Conservation (phyloP, 345 rosid species). For the Hypericum androsaemum region DNA sequence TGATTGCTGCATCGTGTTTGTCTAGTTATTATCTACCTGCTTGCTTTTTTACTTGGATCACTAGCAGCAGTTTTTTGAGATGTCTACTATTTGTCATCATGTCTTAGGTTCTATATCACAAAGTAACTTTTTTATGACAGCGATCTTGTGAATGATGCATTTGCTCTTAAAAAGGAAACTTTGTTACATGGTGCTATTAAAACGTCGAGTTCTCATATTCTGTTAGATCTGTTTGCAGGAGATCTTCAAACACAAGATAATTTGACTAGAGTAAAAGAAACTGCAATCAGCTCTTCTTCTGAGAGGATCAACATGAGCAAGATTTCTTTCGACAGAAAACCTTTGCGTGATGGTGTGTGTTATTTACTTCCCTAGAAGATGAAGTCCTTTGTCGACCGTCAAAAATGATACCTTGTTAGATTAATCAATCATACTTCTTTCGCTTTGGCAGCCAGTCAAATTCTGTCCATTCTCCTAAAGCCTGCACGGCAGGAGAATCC, state of each 20-base stretch:
- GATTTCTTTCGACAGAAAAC: conserved; percentile 23
- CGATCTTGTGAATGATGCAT: no score
- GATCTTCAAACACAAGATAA: conserved; percentile 11
- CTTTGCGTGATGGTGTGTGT: conserved; percentile 52
- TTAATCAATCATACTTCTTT: conserved; percentile 7
- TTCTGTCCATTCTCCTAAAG: conserved; percentile 55
- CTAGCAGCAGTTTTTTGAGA: no score
- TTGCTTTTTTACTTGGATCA: no score
- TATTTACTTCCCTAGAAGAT: conserved; percentile 5
- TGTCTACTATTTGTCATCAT: no score
- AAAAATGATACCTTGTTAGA: neutral
- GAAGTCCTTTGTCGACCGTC: neutral
- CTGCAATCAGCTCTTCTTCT: conserved; percentile 17
- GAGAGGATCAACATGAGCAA: conserved; percentile 17
- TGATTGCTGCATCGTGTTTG: no score
- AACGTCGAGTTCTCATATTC: neutral
- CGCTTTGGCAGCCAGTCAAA: conserved; percentile 43
- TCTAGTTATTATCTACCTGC: no score
- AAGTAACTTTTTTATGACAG: no score
- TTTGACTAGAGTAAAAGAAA: conserved; percentile 12
- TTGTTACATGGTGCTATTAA: no score
- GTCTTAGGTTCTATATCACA: no score
- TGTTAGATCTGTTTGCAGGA: conserved; percentile 18
- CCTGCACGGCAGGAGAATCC: conserved; percentile 18
- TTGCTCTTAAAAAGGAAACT: no score